These are phyloP conservation scores for Neurospora terricola DNA, from an alignment of 495 filamentous ascomycete species.

Conservation along the genomic window DNA sequence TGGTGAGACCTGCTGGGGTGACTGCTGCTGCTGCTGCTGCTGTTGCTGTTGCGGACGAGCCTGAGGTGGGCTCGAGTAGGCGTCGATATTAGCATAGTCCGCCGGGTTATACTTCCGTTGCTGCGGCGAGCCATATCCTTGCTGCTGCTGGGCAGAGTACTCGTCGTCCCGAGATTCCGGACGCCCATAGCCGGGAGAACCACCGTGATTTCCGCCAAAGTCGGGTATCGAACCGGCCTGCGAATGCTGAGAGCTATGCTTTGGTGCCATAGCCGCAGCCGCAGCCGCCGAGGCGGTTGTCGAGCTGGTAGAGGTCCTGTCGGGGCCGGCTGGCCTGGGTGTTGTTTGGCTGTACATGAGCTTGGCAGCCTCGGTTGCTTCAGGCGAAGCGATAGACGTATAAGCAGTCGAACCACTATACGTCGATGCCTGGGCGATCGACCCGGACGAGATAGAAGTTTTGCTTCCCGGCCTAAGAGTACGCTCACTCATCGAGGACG, in stretches of 20 bases:
- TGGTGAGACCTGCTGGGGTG: conserved; percentile 8
- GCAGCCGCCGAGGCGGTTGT: conserved; percentile 36
- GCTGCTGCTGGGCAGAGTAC: conserved; percentile 39
- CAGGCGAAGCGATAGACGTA: conserved; percentile 29
- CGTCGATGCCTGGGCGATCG: conserved; percentile 17
- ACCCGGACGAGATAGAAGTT: conserved; percentile 19
- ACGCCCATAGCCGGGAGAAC: conserved; percentile 29
- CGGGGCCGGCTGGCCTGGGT: conserved; percentile 29
- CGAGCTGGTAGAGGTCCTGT: conserved; percentile 28
- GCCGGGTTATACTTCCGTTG: conserved; percentile 64
- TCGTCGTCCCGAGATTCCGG: conserved; percentile 27
- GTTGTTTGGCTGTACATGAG: conserved; percentile 43
- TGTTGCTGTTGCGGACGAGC: conserved; percentile 21
- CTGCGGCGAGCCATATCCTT: conserved; percentile 37
- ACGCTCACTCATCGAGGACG: conserved; percentile 48
- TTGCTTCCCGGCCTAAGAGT: conserved; percentile 52
- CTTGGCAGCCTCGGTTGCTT: conserved; percentile 42
- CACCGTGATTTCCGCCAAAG: conserved; percentile 29
- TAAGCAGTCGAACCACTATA: conserved; percentile 20
- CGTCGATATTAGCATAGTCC: conserved; percentile 55
- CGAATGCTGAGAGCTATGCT: conserved; percentile 18
- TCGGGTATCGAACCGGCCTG: conserved; percentile 23
- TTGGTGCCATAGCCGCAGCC: conserved; percentile 34
- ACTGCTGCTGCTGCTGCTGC: conserved; percentile 40
- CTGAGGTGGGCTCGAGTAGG: conserved; percentile 33